Evolutionary conservation across 768 basidiomycete genomes (phyloP).

Genomic region (Termitomyces sp.): DNA sequence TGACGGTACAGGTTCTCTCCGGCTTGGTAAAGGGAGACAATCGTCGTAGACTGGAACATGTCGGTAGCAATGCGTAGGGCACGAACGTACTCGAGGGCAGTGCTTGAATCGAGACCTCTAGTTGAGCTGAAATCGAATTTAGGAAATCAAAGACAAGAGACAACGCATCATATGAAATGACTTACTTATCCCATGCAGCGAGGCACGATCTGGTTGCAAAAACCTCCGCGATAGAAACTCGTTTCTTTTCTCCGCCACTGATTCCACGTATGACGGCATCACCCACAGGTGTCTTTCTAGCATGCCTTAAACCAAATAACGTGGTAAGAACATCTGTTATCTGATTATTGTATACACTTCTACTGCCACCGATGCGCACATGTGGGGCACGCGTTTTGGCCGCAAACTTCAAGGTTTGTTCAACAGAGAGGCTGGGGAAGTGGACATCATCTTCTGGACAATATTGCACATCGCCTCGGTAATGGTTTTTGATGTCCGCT

Average conservation of each 20-base stretch:
- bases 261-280: conserved; percentile 57
- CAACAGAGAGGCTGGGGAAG: conserved; percentile 77
- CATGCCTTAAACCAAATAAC: conserved; percentile 74
- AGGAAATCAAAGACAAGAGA: neutral
- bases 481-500: conserved; percentile 52
- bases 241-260: conserved; percentile 49
- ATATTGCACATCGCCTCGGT: conserved; percentile 76
- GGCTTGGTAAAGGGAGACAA: conserved; percentile 86
- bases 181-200: conserved; percentile 28
- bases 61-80: conserved; percentile 63
- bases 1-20: conserved; percentile 57
- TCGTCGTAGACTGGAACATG: conserved; percentile 44
- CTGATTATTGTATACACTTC: conserved; percentile 33
- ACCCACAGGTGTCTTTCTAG: conserved; percentile 58
- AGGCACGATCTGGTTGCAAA: conserved; percentile 53
- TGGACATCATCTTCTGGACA: conserved; percentile 84
- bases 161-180: neutral
- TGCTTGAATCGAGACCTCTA: conserved; percentile 60
- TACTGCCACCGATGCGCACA: conserved; percentile 35
- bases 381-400: conserved; percentile 63
- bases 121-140: conserved; percentile 40
- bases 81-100: conserved; percentile 67
- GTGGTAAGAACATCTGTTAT: conserved; percentile 54
- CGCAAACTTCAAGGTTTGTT: conserved; percentile 67
- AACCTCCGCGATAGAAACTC: conserved; percentile 61